phyloP scores from a whole-genome alignment of 2,329 filamentous ascomycete genomes.

The Magnaporthiopsis rhizophila region DNA sequence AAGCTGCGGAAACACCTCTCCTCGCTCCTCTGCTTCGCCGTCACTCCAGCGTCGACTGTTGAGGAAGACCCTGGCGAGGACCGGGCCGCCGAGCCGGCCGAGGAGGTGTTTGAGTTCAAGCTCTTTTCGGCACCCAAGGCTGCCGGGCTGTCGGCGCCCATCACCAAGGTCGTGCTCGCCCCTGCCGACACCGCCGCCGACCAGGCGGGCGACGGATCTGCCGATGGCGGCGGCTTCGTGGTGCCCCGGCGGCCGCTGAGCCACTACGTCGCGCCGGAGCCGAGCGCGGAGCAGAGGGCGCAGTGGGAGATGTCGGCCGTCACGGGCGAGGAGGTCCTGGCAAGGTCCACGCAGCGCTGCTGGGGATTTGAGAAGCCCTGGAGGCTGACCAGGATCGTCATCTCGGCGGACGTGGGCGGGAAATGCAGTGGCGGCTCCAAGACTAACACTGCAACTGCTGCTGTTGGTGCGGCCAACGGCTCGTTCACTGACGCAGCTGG shows the following conservation, averaged over 20 bases:
- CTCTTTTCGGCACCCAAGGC: constrained; percentile 40
- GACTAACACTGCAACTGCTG: neutral
- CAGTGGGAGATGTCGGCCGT: constrained; percentile 41
- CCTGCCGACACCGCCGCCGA: constrained; percentile 28
- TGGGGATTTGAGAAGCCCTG: constrained; percentile 57
- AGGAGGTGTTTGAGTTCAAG: constrained; percentile 46
- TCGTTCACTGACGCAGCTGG: constrained; percentile 8
- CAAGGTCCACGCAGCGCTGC: constrained; percentile 31
- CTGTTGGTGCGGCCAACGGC: neutral
- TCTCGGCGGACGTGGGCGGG: constrained; percentile 18
- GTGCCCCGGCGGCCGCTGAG: constrained; percentile 32
- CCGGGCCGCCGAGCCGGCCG: constrained; percentile 15
- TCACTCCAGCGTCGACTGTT: constrained; percentile 10
- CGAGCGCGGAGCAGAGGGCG: constrained; percentile 26
- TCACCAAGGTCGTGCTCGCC: constrained; percentile 42
- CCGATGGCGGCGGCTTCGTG: constrained; percentile 31
- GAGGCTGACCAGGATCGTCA: constrained; percentile 40
- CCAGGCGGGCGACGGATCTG: constrained; percentile 19
- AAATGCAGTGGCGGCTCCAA: neutral
- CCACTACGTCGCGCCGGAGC: constrained; percentile 39
- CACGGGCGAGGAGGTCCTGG: constrained; percentile 41
- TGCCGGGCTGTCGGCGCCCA: constrained; percentile 18
- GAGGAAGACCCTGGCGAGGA: constrained; percentile 18
- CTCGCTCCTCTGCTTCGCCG: constrained; percentile 33
- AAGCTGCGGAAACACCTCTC: constrained; percentile 29